Conservation (phyloP, 768 basidiomycete species). For the Leccinellum rugosiceps region DNA sequence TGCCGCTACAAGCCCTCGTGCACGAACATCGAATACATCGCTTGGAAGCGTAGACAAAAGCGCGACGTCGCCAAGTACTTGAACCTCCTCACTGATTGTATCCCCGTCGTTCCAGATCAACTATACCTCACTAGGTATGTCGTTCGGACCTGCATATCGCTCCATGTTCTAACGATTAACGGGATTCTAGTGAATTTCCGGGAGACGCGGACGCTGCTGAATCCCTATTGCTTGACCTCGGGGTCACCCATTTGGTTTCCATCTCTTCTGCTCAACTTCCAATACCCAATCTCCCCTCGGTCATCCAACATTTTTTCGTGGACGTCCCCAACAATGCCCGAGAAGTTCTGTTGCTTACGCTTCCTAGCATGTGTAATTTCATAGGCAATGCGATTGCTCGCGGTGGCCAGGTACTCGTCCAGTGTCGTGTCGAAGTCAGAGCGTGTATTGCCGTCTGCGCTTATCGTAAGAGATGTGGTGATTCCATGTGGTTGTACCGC, state of each 20-base stretch:
- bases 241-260: constrained; percentile 52
- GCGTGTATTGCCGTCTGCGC: constrained; percentile 53
- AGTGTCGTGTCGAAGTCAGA: constrained; percentile 51
- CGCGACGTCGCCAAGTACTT: constrained; percentile 54
- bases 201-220: constrained; percentile 47
- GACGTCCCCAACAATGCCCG: constrained; percentile 37
- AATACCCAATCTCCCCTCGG: constrained; percentile 28
- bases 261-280: constrained; percentile 50
- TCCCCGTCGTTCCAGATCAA: constrained; percentile 46
- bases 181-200: constrained; percentile 49
- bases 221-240: constrained; percentile 48
- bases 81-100: constrained; percentile 49
- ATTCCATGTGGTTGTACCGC: background rate
- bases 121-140: constrained; percentile 51
- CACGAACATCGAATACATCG: constrained; percentile 43
- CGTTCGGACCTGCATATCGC: background rate
- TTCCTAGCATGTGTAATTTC: constrained; percentile 46
- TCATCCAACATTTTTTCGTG: constrained; percentile 41
- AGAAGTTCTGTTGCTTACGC: constrained; percentile 42
- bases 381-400: constrained; percentile 40
- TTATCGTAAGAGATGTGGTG: constrained; percentile 39
- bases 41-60: constrained; percentile 56
- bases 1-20: constrained; percentile 47
- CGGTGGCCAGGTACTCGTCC: constrained; percentile 50
- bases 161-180: background rate